Base-by-base conservation (phyloP, 1,284 basidiomycete genomes). In the Irpex sp. region DNA sequence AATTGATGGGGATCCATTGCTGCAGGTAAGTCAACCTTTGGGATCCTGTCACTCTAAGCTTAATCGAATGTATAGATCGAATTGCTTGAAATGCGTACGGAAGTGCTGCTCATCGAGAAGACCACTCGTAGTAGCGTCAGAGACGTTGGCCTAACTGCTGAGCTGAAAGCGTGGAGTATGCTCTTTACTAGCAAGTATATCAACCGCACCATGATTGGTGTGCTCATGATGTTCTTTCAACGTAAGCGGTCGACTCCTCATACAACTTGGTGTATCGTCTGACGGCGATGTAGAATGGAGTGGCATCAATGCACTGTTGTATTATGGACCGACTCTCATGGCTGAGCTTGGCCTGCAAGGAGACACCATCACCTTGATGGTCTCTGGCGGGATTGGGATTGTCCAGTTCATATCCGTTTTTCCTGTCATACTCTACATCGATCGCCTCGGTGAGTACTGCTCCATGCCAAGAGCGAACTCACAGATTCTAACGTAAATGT, bases 291-390 rank as follows among this genome's bases (percentile, higher is more conserved):
- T 1, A 92, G 91, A 92, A 77, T 92, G 91, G 91, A 88, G 86
- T 65, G 91, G 91, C 1, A 92, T 92, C 66, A 93, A 93, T 70
- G 90, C 91, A 4, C 72, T 93, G 38, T 76, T 93, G 6, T 94
- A 94, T 70, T 94, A 93, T 67, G 91, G 91, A 0, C 92, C 92
- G 0, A 86, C 85, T 1, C 79, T 94, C 13, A 83, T 93, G 64
- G 77, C 74, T 37, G 83, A 77, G 62, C 80, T 94, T 56, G 91
- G 91, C 4, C 68, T 93, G 26, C 79, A 73, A 58, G 79, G 79
- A 11, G 78, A 80, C 59, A 82, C 79, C 0, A 79, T 84, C 15
- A 82, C 85, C 0, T 78, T 93, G 0, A 69, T 92, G 36, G 87
- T 89, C 1, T 85, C 89, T 0, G 91, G 91, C 26, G 91, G 92